Base-by-base conservation (phyloP, 495 filamentous ascomycete genomes). In the Trichoderma reesei region DNA sequence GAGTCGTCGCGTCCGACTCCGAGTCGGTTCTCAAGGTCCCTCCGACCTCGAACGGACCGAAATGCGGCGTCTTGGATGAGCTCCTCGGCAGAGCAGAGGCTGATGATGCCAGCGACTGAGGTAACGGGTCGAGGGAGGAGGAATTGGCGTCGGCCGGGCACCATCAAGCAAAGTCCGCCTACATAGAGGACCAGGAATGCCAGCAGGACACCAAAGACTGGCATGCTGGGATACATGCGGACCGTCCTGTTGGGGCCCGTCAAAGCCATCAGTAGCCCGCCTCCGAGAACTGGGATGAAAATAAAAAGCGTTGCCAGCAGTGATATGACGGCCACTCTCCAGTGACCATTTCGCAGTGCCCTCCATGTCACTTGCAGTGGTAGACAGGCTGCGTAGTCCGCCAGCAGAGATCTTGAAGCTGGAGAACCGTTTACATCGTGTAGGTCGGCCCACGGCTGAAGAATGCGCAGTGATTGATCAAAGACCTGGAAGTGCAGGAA, bases 221-320 rank as follows among this genome's bases (percentile, higher is more conserved):
- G 80, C 67, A 89, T 78, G 48, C 87, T 82, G 8, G 90, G 83
- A 48, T 83, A 84, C 70, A 95, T 88, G 64, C 85, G 85, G 56
- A 90, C 81, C 61, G 38, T 20, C 11, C 33, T 16, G 9, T 77
- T 70, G 41, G 82, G 72, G 8, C 73, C 65, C 65, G 84, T 91
- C 62, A 94, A 82, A 0, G 91, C 87, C 75, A 92, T 87, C 76
- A 96, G 95, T 36, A 89, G 72, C 9, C 90, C 92, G 20, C 91
- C 91, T 0, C 82, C 86, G 18, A 96, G 80, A 63, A 92, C 79
- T 11, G 92, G 91, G 39, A 96, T 72, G 4, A 86, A 78, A 46
- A 85, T 70, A 42, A 87, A 87, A 16, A 89, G 46, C 3, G 87
- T 68, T 48, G 88, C 82, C 63, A 90, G 75, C 8, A 90, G 72